Conservation (phyloP, 306 rosid genomes). For the Cotoneaster glaucophyllus region DNA sequence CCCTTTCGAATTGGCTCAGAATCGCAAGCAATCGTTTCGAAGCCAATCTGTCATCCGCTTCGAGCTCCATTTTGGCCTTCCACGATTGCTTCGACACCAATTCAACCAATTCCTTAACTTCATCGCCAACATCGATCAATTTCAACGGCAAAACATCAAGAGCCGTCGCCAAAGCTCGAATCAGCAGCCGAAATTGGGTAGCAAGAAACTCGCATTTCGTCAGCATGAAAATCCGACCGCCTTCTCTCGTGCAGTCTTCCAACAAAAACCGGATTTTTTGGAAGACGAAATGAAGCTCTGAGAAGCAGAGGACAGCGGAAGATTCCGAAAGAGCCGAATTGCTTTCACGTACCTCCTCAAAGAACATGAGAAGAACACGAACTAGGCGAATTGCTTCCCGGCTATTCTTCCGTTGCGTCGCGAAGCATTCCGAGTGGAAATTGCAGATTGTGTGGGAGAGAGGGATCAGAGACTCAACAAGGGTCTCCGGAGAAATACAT, state of each 20-base stretch:
- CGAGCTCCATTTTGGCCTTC: slow-evolving; percentile 33
- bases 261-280: slow-evolving; percentile 58
- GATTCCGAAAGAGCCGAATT: slow-evolving; percentile 14
- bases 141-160: slow-evolving; percentile 58
- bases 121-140: slow-evolving; percentile 28
- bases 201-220: slow-evolving; percentile 45
- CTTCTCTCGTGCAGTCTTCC: slow-evolving; percentile 52
- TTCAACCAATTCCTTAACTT: slow-evolving; percentile 62
- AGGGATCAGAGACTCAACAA: slow-evolving; percentile 40
- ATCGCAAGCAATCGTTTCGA: slow-evolving; percentile 18
- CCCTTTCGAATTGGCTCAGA: slow-evolving; percentile 40
- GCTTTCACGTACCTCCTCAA: slow-evolving; percentile 42
- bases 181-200: slow-evolving; percentile 31
- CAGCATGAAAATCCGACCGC: slow-evolving; percentile 42
- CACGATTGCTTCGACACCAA: slow-evolving; percentile 52
- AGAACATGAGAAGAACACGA: slow-evolving; percentile 39
- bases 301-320: slow-evolving; percentile 33
- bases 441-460: slow-evolving; percentile 42
- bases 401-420: slow-evolving; percentile 50
- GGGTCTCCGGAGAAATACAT: slow-evolving; percentile 36
- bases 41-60: slow-evolving; percentile 29
- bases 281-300: slow-evolving; percentile 56
- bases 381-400: slow-evolving; percentile 59
- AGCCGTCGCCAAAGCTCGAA: slow-evolving; percentile 40
- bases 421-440: slow-evolving; percentile 28